phyloP scores from a whole-genome alignment of 2,329 filamentous ascomycete genomes.

The Fusarium buxicola region DNA sequence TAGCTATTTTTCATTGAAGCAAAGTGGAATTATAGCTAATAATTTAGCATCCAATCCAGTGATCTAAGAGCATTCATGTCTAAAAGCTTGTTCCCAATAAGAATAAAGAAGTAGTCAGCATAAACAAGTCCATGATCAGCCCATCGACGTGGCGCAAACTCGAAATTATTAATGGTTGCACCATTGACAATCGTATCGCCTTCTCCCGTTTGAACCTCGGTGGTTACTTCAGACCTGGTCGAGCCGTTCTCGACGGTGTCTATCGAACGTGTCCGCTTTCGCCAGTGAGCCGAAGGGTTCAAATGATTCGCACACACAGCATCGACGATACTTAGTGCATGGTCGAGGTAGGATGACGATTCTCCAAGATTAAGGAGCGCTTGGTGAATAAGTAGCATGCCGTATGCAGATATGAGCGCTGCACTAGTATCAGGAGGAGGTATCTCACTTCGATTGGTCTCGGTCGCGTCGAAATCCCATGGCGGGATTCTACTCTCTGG shows the following conservation, averaged over 20 bases:
- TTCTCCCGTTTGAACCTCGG: not conserved
- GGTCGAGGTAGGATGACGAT: constrained; percentile 23
- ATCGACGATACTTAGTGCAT: constrained; percentile 7
- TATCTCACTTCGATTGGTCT: not conserved
- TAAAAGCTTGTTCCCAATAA: constrained; percentile 55
- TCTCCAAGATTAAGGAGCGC: constrained; percentile 34
- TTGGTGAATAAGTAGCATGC: constrained; percentile 52
- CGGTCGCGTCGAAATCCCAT: constrained; percentile 57
- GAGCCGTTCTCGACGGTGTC: constrained; percentile 41
- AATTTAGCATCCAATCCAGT: not conserved
- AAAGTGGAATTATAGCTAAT: not conserved
- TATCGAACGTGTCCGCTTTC: constrained; percentile 1
- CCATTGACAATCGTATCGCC: constrained; percentile 58
- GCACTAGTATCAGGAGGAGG: constrained; percentile 53
- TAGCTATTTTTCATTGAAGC: no score
- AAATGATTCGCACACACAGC: constrained; percentile 33
- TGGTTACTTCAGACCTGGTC: not conserved
- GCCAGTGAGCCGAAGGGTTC: constrained; percentile 14
- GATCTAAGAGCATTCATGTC: constrained; percentile 35
- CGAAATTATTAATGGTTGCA: constrained; percentile 60
- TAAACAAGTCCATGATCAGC: constrained; percentile 61
- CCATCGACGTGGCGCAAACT: constrained; percentile 58
- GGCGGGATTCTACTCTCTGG: constrained; percentile 49
- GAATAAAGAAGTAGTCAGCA: constrained; percentile 61
- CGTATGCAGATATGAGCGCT: constrained; percentile 53